Evolutionary conservation across 1,284 basidiomycete genomes (phyloP).

Genomic region (Sporisorium reilianum): DNA sequence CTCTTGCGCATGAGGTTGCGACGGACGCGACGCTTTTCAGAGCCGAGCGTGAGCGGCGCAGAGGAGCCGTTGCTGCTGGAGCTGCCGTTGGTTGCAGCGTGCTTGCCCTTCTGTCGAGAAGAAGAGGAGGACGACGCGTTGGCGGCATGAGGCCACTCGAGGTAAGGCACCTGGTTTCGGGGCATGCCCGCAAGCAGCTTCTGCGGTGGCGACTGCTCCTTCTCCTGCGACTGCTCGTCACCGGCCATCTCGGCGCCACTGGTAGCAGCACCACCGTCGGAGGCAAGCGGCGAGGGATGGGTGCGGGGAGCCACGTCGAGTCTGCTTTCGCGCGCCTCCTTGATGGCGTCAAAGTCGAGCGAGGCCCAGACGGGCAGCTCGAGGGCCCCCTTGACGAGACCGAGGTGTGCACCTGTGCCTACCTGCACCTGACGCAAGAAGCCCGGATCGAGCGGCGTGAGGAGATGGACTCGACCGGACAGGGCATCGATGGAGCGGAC

Average conservation of each 20-base stretch:
- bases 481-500: constrained; percentile 59
- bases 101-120: constrained; percentile 27
- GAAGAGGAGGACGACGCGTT: constrained; percentile 18
- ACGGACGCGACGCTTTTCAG: constrained; percentile 79
- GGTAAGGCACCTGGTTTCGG: constrained; percentile 79
- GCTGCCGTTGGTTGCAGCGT: neutral
- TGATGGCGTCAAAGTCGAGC: constrained; percentile 77
- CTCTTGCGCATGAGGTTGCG: constrained; percentile 83
- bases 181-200: constrained; percentile 74
- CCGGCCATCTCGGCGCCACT: neutral
- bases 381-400: constrained; percentile 83
- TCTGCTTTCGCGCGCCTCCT: constrained; percentile 42
- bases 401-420: constrained; percentile 74
- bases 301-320: constrained; percentile 20
- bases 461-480: constrained; percentile 47
- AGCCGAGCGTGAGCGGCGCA: constrained; percentile 72
- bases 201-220: constrained; percentile 6
- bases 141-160: constrained; percentile 81
- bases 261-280: neutral
- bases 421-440: constrained; percentile 70
- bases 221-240: constrained; percentile 1
- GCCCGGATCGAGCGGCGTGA: constrained; percentile 70
- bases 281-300: neutral
- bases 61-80: neutral
- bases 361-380: constrained; percentile 88